Evolutionary conservation across 140 eudicot species (phyloP), one percentile per base, ranked within the genome.

Genomic region (Cichorium intybus): DNA sequence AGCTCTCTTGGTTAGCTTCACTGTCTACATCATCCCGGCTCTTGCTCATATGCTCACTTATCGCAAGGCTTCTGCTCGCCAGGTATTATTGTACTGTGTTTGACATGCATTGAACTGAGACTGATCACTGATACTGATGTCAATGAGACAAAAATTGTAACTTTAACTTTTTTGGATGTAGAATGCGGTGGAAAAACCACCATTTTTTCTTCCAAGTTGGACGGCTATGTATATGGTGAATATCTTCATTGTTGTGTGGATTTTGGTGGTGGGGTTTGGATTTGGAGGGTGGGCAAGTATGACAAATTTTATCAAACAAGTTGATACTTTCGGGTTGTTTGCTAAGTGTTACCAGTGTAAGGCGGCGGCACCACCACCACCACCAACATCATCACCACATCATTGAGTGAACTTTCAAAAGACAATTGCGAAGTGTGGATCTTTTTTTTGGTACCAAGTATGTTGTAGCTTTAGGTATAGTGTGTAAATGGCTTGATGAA

Each of bases 281-380:
- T 86, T 86, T 47, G 95, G 90, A 60, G 95, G 90, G 56, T 84
- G 84, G 86, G 91, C 91, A 7, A 84, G 87, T 64, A 81, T 84
- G 82, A 28, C 65, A 17, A 86, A 86, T 79, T 83, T 86, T 75
- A 80, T 77, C 63, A 78, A 72, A 47, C 95, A 86, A 70, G 87
- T 86, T 56, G 69, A 86, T 50, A 83, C 83, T 0, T 86, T 86
- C 64, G 95, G 90, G n/a, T 76, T 86, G 2, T 86, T 86, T 68
- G 85, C 95, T 4, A 83, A 75, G 75, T 86, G 95, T 68, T 86
- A 86, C 64, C 89, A 82, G 58, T 86, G 95, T 75, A 74, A 77
- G 29, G 75, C 81, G 11, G 64, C 85, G 43, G 60, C 75, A 27
- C 70, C 73, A 10, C 71, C 37, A 7, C 74, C 20, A 23, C 15